phyloP scores from a whole-genome alignment of 495 filamentous ascomycete species.

The Aspergillus asperescens region DNA sequence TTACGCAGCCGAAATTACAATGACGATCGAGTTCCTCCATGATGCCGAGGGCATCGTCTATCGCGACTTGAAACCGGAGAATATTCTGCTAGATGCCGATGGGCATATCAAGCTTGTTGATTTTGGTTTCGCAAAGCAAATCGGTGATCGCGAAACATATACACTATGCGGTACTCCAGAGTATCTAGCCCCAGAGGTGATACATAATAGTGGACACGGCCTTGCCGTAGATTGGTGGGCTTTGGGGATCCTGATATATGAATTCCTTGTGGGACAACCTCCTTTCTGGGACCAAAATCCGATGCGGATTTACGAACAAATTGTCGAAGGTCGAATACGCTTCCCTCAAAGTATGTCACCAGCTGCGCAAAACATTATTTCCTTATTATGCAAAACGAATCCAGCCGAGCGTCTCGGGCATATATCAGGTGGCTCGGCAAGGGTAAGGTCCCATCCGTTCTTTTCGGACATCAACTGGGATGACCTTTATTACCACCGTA shows the following conservation, averaged over 20 bases:
- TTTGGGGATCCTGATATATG: slow-evolving; percentile 89
- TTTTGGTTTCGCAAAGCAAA: slow-evolving; percentile 89
- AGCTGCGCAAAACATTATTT: slow-evolving; percentile 78
- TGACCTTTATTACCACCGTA: slow-evolving; percentile 62
- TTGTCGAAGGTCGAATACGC: slow-evolving; percentile 39
- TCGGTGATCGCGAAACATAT: slow-evolving; percentile 68
- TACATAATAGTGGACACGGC: slow-evolving; percentile 89
- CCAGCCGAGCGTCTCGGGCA: slow-evolving; percentile 83
- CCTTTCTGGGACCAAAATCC: slow-evolving; percentile 97
- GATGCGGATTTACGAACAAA: slow-evolving; percentile 87
- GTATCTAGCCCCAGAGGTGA: slow-evolving; percentile 94
- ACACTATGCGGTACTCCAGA: slow-evolving; percentile 96
- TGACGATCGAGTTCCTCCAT: slow-evolving; percentile 90
- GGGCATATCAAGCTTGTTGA: slow-evolving; percentile 97
- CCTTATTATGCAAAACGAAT: slow-evolving; percentile 81
- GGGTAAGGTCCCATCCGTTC: slow-evolving; percentile 84
- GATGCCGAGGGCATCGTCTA: slow-evolving; percentile 81
- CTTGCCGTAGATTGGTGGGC: slow-evolving; percentile 99
- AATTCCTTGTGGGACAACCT: slow-evolving; percentile 92
- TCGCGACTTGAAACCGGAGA: slow-evolving; percentile 94
- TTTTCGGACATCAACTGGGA: slow-evolving; percentile 84
- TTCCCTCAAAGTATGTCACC: slow-evolving; percentile 53
- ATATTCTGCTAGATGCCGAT: slow-evolving; percentile 84
- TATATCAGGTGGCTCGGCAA: slow-evolving; percentile 72
- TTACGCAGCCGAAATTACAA: slow-evolving; percentile 91